Evolutionary conservation across 345 rosid species (phyloP).

Genomic region (Camelina hispida): DNA sequence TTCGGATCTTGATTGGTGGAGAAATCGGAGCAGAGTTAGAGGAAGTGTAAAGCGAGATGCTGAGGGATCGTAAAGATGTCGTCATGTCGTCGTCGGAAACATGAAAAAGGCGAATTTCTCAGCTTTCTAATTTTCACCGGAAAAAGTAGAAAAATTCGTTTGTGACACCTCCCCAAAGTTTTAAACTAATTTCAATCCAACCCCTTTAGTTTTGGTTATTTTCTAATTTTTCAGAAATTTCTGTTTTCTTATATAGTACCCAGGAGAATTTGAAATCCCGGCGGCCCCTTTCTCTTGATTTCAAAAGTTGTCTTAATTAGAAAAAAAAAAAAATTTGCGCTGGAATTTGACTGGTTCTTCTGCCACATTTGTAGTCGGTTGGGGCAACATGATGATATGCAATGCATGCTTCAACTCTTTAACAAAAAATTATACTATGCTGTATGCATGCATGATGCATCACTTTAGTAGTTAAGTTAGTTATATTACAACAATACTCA

Average conservation of each 20-base stretch:
- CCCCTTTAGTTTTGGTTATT: background rate
- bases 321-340: too few species aligned
- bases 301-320: too few species aligned
- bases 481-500: background rate
- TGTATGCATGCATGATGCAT: background rate
- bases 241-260: background rate
- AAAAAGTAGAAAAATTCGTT: background rate
- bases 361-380: too few species aligned
- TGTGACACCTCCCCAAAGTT: background rate
- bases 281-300: too few species aligned
- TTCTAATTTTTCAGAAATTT: background rate
- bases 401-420: too few species aligned
- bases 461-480: background rate
- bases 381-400: too few species aligned
- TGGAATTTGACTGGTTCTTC: too few species aligned
- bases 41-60: constrained; percentile 48
- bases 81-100: constrained; percentile 52
- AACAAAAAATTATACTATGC: background rate
- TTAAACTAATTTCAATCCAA: background rate
- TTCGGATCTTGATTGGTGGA: constrained; percentile 38
- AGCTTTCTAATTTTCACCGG: constrained; percentile 16
- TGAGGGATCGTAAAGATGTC: constrained; percentile 46
- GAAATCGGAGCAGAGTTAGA: constrained; percentile 39
- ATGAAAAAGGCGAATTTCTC: too few species aligned
- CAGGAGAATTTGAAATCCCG: background rate